Conservation (phyloP, 1,284 basidiomycete species). For the Cryptococcus wingfieldii region DNA sequence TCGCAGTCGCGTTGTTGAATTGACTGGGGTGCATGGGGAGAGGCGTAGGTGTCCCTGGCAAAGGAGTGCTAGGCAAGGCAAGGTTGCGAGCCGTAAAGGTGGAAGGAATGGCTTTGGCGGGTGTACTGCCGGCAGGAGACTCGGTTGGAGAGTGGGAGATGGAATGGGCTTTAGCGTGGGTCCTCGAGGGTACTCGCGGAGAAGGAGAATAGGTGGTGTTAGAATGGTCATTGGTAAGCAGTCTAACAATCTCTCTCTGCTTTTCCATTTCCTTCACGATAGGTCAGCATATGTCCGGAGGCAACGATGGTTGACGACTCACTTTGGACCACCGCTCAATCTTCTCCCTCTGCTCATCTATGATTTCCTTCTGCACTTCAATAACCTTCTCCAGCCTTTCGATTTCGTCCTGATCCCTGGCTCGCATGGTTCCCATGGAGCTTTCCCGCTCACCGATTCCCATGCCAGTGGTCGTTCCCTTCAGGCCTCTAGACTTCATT, state of each 20-base stretch:
- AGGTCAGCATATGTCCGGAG: neutral
- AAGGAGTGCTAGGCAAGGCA: slow-evolving; percentile 21
- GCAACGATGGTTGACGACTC: slow-evolving; percentile 8
- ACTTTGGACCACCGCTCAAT: slow-evolving; percentile 44
- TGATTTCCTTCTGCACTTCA: slow-evolving; percentile 39
- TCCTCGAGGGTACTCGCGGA: slow-evolving; percentile 2
- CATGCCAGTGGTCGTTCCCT: slow-evolving; percentile 2
- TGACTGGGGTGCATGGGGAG: slow-evolving; percentile 43
- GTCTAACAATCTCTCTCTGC: slow-evolving; percentile 40
- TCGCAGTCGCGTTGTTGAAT: slow-evolving; percentile 26
- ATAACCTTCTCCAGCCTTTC: slow-evolving; percentile 44
- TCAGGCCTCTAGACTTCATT: neutral
- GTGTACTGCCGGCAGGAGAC: slow-evolving; percentile 7
- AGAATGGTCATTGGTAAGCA: slow-evolving; percentile 27
- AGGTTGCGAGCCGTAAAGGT: slow-evolving; percentile 39
- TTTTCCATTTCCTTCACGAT: slow-evolving; percentile 35
- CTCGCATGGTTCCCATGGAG: slow-evolving; percentile 4
- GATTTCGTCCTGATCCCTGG: slow-evolving; percentile 32
- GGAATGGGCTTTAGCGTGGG: slow-evolving; percentile 21
- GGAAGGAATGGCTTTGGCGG: slow-evolving; percentile 21
- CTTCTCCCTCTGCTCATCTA: slow-evolving; percentile 43
- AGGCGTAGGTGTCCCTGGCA: slow-evolving; percentile 22
- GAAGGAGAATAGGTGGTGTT: slow-evolving; percentile 5
- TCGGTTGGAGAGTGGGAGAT: slow-evolving; percentile 10
- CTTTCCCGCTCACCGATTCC: slow-evolving; percentile 3